These are phyloP conservation scores for Waitea zeae DNA, from an alignment of 1,284 basidiomycete genomes.

Conservation along the genomic window DNA sequence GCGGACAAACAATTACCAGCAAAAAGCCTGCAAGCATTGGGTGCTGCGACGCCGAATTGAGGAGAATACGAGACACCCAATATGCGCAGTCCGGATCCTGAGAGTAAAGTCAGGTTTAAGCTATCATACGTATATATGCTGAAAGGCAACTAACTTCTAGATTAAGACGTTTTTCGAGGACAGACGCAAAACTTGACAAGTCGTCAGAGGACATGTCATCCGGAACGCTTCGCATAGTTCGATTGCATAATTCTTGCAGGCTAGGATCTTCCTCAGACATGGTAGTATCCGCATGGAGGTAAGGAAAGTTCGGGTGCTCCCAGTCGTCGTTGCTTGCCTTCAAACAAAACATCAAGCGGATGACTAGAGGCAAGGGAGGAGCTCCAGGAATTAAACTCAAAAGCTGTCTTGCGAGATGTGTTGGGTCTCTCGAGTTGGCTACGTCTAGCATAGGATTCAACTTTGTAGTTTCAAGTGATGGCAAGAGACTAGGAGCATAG, in stretches of 20 bases:
- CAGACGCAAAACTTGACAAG: constrained; percentile 32
- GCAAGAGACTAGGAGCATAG: constrained; percentile 20
- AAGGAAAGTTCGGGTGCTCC: constrained; percentile 56
- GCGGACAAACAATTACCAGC: too few species aligned
- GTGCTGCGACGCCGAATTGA: constrained; percentile 43
- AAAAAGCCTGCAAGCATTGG: constrained; percentile 23
- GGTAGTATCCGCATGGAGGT: constrained; percentile 39
- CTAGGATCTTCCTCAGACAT: too few species aligned
- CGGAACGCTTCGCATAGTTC: constrained; percentile 37
- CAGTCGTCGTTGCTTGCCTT: constrained; percentile 60
- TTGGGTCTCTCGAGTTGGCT: constrained; percentile 41
- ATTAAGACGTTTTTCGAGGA: constrained; percentile 32
- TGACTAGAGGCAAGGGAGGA: constrained; percentile 37
- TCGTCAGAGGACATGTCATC: constrained; percentile 29
- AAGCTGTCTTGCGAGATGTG: constrained; percentile 36
- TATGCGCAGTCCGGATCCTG: constrained; percentile 39
- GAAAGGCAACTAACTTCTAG: constrained; percentile 17
- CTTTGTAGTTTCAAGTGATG: constrained; percentile 19
- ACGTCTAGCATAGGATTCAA: constrained; percentile 36
- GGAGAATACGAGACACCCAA: constrained; percentile 38
- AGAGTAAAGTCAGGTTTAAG: constrained; percentile 4
- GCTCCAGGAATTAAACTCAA: constrained; percentile 39
- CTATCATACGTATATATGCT: constrained; percentile 2
- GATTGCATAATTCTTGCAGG: too few species aligned
- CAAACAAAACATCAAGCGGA: constrained; percentile 56